phyloP scores from a whole-genome alignment of 768 basidiomycete species.

The Trametes maxima region DNA sequence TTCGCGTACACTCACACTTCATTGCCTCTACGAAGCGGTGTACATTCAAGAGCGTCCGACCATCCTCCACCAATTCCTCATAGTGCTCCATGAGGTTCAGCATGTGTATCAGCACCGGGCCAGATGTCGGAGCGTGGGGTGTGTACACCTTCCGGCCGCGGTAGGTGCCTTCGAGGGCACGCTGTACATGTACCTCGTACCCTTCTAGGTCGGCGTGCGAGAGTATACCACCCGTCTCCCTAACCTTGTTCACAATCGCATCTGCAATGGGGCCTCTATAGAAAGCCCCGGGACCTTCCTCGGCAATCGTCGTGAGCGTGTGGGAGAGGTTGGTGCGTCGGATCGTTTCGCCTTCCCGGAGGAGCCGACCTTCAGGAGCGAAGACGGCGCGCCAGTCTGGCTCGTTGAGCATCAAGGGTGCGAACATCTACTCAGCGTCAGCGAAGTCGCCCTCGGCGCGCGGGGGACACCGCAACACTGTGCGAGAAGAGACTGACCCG shows the following conservation, averaged over 20 bases:
- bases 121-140: constrained; percentile 81
- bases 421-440: constrained; percentile 38
- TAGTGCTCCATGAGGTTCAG: constrained; percentile 89
- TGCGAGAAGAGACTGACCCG: constrained; percentile 43
- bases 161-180: constrained; percentile 79
- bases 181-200: constrained; percentile 69
- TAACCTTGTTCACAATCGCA: constrained; percentile 71
- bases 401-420: constrained; percentile 60
- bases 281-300: constrained; percentile 78
- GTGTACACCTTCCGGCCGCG: constrained; percentile 81
- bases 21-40: constrained; percentile 85
- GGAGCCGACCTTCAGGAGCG: constrained; percentile 70
- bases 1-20: constrained; percentile 59
- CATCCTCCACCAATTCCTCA: constrained; percentile 46
- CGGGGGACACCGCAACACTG: neutral
- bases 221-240: constrained; percentile 76
- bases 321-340: constrained; percentile 72
- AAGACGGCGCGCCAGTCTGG: constrained; percentile 85
- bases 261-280: constrained; percentile 88
- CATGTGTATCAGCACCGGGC: constrained; percentile 88
- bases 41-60: constrained; percentile 60
- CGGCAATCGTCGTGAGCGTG: constrained; percentile 74
- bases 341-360: constrained; percentile 77
- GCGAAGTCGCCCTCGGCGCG: neutral
- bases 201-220: constrained; percentile 70